Evolutionary conservation across 73 alveolate species (phyloP).

Genomic region (Paramecium pentaurelia): DNA sequence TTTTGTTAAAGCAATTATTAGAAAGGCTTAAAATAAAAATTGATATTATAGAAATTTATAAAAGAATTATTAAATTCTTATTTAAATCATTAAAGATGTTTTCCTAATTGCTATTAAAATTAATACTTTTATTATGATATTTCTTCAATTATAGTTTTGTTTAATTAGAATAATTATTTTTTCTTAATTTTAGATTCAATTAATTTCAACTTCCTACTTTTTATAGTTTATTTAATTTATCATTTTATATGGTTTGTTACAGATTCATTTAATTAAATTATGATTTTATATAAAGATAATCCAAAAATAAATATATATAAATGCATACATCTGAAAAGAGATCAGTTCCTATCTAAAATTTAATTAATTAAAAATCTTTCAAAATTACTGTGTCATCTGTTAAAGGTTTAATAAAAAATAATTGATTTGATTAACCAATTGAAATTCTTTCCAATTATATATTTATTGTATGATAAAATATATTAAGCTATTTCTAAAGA

Average conservation of each 20-base stretch:
- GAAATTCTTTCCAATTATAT: neutral
- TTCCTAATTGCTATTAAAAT: neutral
- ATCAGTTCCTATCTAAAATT: neutral
- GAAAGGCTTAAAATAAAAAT: neutral
- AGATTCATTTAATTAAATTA: neutral
- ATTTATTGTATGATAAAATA: neutral
- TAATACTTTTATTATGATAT: neutral
- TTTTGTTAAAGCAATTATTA: neutral
- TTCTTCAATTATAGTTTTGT: neutral
- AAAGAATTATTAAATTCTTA: neutral
- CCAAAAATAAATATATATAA: neutral
- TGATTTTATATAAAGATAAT: conserved; percentile 9
- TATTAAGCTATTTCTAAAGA: neutral
- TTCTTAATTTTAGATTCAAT: neutral
- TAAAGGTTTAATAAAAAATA: neutral
- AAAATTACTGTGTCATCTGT: neutral
- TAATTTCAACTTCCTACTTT: conserved; percentile 3
- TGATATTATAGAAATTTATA: neutral
- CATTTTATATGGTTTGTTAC: neutral
- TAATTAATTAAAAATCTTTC: neutral
- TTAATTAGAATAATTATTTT: neutral
- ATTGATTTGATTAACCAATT: neutral
- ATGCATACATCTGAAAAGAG: neutral
- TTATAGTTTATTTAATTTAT: neutral
- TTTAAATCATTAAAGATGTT: neutral